A percentile compares a stretch with the other conserved stretches of the same genome.
Conservation (phyloP, 1,139 yeast species). For the Candida sp. region DNA sequence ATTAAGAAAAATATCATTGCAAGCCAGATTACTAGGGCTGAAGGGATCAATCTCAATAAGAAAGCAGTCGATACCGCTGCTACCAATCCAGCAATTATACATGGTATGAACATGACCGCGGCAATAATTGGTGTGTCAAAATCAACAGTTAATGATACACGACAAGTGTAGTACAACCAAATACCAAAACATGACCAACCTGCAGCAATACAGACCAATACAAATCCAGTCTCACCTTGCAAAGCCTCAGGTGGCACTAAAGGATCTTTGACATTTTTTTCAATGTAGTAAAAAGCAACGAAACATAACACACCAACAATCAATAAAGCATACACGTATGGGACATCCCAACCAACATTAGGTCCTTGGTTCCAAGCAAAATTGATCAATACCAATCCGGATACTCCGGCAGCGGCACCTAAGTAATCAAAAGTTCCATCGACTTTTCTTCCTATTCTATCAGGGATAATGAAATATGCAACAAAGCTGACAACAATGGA, state of each 20-base stretch:
- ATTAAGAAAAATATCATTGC: conserved; percentile 44
- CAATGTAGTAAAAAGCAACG: conserved; percentile 32
- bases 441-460: conserved; percentile 20
- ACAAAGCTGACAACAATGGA: conserved; percentile 22
- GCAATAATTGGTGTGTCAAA: conserved; percentile 28
- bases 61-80: conserved; percentile 46
- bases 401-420: conserved; percentile 46
- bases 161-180: conserved; percentile 48
- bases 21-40: conserved; percentile 38
- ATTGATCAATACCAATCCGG: conserved; percentile 48
- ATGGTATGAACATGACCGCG: conserved; percentile 39
- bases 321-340: conserved; percentile 47
- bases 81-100: conserved; percentile 35
- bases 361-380: conserved; percentile 66
- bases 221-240: conserved; percentile 38
- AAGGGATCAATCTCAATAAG: conserved; percentile 33
- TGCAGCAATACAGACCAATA: conserved; percentile 47
- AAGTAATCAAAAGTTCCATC: conserved; percentile 38
- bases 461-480: conserved; percentile 43
- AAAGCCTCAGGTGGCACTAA: conserved; percentile 43
- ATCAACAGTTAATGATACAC: conserved; percentile 31
- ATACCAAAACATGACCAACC: conserved; percentile 65
- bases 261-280: conserved; percentile 36
- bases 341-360: conserved; percentile 50
- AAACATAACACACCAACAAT: conserved; percentile 43